phyloP scores from a whole-genome alignment of 2,329 filamentous ascomycete genomes.

The Dothistroma septosporum region DNA sequence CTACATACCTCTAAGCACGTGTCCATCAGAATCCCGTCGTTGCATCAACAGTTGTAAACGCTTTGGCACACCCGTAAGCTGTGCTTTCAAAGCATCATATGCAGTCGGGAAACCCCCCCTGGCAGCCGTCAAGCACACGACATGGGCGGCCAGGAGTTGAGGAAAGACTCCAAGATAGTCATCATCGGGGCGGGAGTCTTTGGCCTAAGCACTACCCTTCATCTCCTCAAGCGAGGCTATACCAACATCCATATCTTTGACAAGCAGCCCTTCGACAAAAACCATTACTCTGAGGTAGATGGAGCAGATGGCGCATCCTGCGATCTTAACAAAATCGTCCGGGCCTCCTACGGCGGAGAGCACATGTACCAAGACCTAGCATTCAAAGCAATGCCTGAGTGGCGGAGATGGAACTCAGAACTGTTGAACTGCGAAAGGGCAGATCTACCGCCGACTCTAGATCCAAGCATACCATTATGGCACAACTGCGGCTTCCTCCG shows the following conservation, averaged over 20 bases:
- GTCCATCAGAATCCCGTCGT: background rate
- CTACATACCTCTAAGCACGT: no score
- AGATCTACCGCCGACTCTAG: constrained; percentile 9
- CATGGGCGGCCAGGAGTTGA: background rate
- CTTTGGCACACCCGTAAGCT: background rate
- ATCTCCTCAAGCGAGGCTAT: constrained; percentile 27
- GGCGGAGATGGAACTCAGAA: constrained; percentile 34
- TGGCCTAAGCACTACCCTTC: constrained; percentile 40
- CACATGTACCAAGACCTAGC: constrained; percentile 25
- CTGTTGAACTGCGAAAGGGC: constrained; percentile 7
- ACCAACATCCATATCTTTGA: constrained; percentile 34
- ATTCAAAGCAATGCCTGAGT: constrained; percentile 29
- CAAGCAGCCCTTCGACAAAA: constrained; percentile 24
- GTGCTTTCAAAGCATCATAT: background rate
- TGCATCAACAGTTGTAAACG: background rate
- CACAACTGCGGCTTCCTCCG: constrained; percentile 27
- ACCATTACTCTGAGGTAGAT: constrained; percentile 20
- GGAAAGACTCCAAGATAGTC: constrained; percentile 22
- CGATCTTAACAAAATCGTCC: constrained; percentile 27
- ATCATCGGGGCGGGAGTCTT: constrained; percentile 46
- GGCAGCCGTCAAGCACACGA: background rate
- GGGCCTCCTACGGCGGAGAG: constrained; percentile 24
- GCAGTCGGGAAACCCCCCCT: background rate
- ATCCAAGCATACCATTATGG: constrained; percentile 22
- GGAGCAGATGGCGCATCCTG: constrained; percentile 24